These are phyloP conservation scores for Xanthoconium stramineum DNA, from an alignment of 768 basidiomycete genomes.

Conservation along the genomic window DNA sequence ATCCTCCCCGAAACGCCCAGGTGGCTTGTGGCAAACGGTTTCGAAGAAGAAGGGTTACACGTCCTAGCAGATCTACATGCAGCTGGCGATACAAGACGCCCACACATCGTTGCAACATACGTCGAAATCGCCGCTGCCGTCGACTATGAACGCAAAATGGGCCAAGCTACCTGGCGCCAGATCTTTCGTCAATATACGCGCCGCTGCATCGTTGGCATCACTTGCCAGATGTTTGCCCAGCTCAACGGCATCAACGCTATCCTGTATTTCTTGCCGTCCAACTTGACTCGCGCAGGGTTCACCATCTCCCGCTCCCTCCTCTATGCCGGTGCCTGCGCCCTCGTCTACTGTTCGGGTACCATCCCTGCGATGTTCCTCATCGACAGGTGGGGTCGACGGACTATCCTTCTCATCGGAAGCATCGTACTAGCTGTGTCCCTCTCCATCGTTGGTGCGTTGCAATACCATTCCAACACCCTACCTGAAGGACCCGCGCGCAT, in stretches of 20 bases:
- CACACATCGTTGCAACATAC: slow-evolving; percentile 43
- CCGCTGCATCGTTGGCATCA: slow-evolving; percentile 49
- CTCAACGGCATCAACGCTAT: slow-evolving; percentile 58
- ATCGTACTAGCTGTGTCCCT: slow-evolving; percentile 41
- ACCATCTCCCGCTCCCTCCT: slow-evolving; percentile 40
- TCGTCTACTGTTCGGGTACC: slow-evolving; percentile 48
- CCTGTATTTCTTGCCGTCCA: slow-evolving; percentile 55
- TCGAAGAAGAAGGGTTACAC: slow-evolving; percentile 45
- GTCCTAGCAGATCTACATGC: slow-evolving; percentile 59
- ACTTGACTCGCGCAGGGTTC: slow-evolving; percentile 50
- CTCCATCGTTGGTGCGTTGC: slow-evolving; percentile 50
- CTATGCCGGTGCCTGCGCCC: slow-evolving; percentile 44
- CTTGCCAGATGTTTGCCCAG: slow-evolving; percentile 54
- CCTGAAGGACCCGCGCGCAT: slow-evolving; percentile 32
- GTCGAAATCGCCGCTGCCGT: slow-evolving; percentile 40
- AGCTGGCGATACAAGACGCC: slow-evolving; percentile 42
- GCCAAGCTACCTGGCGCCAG: slow-evolving; percentile 44
- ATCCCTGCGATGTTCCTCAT: slow-evolving; percentile 53
- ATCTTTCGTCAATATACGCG: slow-evolving; percentile 50
- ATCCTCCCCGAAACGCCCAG: slow-evolving; percentile 51
- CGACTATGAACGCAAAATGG: slow-evolving; percentile 38
- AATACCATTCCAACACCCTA: slow-evolving; percentile 40
- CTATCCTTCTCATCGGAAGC: slow-evolving; percentile 49
- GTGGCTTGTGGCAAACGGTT: slow-evolving; percentile 54
- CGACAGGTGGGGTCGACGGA: slow-evolving; percentile 50